Conservation (phyloP, 73 alveolate genomes). For the Paramecium primaurelia region DNA sequence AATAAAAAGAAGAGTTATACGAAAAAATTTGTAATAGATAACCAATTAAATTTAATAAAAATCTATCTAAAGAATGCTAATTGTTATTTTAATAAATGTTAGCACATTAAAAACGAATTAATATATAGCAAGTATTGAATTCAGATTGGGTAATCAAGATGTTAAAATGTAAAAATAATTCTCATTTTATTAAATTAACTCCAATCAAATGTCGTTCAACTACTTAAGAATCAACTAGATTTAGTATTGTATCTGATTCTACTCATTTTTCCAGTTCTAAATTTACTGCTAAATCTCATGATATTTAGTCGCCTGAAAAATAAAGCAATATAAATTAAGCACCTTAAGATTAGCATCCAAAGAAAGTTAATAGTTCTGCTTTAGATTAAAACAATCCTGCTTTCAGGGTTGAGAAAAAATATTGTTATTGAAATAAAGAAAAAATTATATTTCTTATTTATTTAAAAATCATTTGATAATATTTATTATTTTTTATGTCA, state of each 20-base stretch:
- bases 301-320: neutral
- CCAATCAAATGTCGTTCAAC: neutral
- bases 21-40: neutral
- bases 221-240: neutral
- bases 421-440: neutral
- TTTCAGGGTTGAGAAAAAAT: neutral
- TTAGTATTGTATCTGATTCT: neutral
- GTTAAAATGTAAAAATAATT: neutral
- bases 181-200: neutral
- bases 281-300: neutral
- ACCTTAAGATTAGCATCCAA: neutral
- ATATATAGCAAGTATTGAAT: neutral
- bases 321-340: neutral
- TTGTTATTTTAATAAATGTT: neutral
- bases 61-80: neutral
- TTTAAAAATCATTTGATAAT: neutral
- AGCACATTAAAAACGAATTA: slow-evolving; percentile 9
- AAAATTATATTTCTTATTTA: neutral
- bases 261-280: slow-evolving; percentile 1
- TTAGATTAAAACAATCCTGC: neutral
- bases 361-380: neutral
- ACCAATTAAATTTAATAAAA: neutral
- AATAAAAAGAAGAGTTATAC: neutral
- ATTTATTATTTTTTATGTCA: neutral
- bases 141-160: neutral